Conservation (phyloP, 108 stramenopile species). For the Discostella pseudostelligera region DNA sequence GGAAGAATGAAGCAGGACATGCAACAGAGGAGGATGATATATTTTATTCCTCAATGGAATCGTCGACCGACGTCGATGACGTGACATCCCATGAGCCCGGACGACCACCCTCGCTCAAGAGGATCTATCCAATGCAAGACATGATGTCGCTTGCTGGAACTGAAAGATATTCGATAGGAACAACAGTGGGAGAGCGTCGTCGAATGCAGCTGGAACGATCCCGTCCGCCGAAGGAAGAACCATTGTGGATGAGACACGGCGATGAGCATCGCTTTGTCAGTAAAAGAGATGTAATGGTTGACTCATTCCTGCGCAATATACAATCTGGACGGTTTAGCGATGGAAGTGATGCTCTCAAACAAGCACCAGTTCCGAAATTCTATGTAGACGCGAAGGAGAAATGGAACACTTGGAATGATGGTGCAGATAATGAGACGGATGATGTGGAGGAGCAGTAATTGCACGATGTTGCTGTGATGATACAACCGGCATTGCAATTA, state of each 20-base stretch:
- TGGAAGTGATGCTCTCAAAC: conserved; percentile 47
- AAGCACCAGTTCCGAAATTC: conserved; percentile 45
- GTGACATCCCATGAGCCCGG: conserved; percentile 12
- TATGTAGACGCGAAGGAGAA: conserved; percentile 40
- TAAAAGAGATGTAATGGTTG: conserved; percentile 21
- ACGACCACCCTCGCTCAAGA: conserved; percentile 45
- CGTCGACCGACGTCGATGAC: background rate
- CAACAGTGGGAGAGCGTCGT: conserved; percentile 12
- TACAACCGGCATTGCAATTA: background rate
- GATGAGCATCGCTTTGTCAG: conserved; percentile 39
- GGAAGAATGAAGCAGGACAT: conserved; percentile 55
- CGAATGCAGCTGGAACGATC: conserved; percentile 63
- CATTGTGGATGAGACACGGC: conserved; percentile 73
- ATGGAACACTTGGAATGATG: conserved; percentile 14
- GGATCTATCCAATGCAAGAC: conserved; percentile 47
- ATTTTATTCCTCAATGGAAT: conserved; percentile 47
- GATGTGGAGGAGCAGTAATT: background rate
- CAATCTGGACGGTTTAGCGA: conserved; percentile 46
- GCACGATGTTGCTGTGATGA: too few species aligned
- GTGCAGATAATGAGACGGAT: background rate
- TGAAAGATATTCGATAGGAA: conserved; percentile 3
- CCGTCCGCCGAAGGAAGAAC: conserved; percentile 82
- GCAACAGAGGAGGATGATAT: conserved; percentile 69
- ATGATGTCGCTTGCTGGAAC: background rate
- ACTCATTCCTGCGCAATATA: conserved; percentile 40